Conservation (phyloP, 1,284 basidiomycete genomes). For the Leccinum griseonigrum region DNA sequence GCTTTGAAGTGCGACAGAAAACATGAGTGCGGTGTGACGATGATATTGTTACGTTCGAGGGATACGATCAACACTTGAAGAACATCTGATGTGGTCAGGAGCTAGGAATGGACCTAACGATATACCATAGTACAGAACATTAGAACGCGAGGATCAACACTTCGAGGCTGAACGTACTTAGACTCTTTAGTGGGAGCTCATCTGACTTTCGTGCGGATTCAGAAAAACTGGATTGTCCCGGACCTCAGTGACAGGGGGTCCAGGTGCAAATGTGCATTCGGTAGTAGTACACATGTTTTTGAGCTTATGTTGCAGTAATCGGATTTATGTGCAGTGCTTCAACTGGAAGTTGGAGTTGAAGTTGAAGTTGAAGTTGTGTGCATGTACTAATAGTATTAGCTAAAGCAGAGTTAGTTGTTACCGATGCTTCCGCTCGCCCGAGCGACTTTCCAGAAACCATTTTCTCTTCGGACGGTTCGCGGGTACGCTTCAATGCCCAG, state of each 20-base stretch:
- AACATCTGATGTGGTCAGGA: background rate
- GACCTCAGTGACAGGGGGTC: background rate
- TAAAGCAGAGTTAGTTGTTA: background rate
- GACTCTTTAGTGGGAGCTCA: background rate
- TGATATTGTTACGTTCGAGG: background rate
- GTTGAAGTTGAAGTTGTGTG: no score
- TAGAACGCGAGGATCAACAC: no score
- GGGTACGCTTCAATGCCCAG: constrained; percentile 12
- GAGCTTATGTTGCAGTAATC: no score
- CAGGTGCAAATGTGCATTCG: no score
- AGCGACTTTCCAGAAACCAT: constrained; percentile 8
- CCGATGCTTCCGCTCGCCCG: constrained; percentile 11
- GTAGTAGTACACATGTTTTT: no score
- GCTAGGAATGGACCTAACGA: background rate
- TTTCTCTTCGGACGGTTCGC: constrained; percentile 12
- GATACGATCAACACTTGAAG: background rate
- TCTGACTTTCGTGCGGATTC: background rate
- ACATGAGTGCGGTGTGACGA: background rate
- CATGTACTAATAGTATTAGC: background rate
- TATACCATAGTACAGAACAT: no score
- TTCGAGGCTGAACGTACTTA: no score
- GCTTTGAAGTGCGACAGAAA: background rate
- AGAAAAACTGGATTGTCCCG: background rate
- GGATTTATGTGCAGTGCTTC: background rate
- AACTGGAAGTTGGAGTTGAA: no score